phyloP scores from a whole-genome alignment of 306 rosid genomes.

The Amphicarpaea edgeworthii region DNA sequence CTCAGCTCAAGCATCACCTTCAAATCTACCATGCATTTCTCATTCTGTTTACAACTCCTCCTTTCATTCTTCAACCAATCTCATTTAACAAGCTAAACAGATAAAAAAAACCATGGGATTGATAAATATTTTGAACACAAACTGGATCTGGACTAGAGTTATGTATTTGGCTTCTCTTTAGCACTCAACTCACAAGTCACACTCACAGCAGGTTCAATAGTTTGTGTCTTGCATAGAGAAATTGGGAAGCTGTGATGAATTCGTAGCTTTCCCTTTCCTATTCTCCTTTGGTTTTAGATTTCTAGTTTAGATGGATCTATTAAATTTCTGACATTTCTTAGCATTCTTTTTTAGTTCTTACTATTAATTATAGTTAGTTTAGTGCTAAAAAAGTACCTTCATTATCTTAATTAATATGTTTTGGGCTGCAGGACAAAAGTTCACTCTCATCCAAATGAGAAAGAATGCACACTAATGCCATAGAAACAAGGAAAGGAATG shows the following conservation, averaged over 20 bases:
- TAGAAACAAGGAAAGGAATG: background rate
- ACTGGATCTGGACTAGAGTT: background rate
- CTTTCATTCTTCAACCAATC: slow-evolving; percentile 1
- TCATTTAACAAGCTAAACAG: background rate
- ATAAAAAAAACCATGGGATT: background rate
- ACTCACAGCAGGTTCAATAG: background rate
- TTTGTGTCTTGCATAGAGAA: background rate
- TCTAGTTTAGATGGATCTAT: background rate
- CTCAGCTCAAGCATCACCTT: slow-evolving; percentile 23
- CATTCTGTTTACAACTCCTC: background rate
- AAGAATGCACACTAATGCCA: background rate
- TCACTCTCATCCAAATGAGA: too few species aligned
- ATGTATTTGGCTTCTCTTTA: slow-evolving; percentile 3
- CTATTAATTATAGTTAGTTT: too few species aligned
- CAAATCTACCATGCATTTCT: background rate
- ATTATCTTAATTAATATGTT: too few species aligned
- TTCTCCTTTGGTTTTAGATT: background rate
- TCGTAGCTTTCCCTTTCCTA: background rate
- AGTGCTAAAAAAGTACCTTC: too few species aligned
- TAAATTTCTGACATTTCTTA: too few species aligned
- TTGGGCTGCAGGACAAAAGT: too few species aligned
- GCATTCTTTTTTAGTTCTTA: too few species aligned
- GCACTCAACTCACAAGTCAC: background rate
- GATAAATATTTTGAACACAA: background rate
- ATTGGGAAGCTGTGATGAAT: background rate